These are phyloP conservation scores for Cicer arietinum DNA, from an alignment of 306 rosid species.

Conservation along the genomic window DNA sequence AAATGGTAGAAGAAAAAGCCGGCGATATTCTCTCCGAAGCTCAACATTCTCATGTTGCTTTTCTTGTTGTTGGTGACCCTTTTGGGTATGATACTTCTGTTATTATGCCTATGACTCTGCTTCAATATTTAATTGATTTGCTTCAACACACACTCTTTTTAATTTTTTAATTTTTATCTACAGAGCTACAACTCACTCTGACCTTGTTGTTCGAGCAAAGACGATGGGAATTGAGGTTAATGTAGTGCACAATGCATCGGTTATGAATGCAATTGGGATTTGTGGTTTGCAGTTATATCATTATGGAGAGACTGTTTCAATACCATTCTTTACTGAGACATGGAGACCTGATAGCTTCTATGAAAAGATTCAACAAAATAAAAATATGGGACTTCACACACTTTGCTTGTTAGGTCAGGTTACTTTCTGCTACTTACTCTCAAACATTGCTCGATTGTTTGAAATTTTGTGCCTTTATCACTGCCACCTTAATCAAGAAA, in stretches of 20 bases:
- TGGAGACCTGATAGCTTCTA: constrained; percentile 96
- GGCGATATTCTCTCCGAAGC: constrained; percentile 52
- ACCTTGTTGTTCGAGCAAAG: constrained; percentile 88
- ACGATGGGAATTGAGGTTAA: constrained; percentile 74
- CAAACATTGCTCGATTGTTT: background rate
- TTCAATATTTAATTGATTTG: background rate
- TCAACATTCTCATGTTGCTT: constrained; percentile 49
- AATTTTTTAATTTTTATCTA: background rate
- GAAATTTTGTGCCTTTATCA: background rate
- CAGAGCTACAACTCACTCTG: constrained; percentile 86
- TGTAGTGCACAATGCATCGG: constrained; percentile 80
- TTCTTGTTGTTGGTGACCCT: constrained; percentile 64
- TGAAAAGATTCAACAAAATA: constrained; percentile 77
- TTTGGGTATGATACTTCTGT: constrained; percentile 47
- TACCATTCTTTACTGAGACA: constrained; percentile 80
- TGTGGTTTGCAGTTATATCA: constrained; percentile 90
- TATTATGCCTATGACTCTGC: background rate
- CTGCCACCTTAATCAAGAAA: background rate
- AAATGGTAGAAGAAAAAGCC: constrained; percentile 84
- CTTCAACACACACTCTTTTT: background rate
- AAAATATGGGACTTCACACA: constrained; percentile 60
- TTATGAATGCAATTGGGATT: constrained; percentile 88
- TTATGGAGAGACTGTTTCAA: constrained; percentile 83
- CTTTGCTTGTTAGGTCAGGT: constrained; percentile 71
- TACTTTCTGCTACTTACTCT: background rate